Evolutionary conservation across 805 yeast species (phyloP).

Genomic region (Candida odintsovae): DNA sequence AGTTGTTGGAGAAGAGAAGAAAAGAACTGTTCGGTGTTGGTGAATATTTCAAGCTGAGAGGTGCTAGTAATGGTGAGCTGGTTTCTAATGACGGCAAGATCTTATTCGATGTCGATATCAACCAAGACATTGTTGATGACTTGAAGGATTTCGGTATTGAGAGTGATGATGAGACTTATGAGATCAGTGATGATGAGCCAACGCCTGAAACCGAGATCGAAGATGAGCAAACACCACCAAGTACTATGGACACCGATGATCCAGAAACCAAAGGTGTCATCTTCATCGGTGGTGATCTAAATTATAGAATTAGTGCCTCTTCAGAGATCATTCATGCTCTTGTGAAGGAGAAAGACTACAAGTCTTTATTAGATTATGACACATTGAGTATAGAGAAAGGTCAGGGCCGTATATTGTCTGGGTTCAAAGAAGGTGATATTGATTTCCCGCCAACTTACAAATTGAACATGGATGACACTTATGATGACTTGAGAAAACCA

Average conservation of each 20-base stretch:
- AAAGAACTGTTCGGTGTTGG: constrained; percentile 39
- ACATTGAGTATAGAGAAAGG: constrained; percentile 33
- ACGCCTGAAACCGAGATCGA: background rate
- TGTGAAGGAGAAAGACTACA: constrained; percentile 25
- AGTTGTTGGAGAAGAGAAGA: constrained; percentile 32
- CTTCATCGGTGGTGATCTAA: constrained; percentile 48
- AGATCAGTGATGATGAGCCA: background rate
- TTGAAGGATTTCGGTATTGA: constrained; percentile 10
- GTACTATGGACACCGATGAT: background rate
- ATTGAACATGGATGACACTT: constrained; percentile 22
- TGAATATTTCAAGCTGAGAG: constrained; percentile 22
- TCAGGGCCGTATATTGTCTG: constrained; percentile 29
- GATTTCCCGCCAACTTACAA: constrained; percentile 53
- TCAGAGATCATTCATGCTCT: constrained; percentile 25
- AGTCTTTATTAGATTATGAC: constrained; percentile 36
- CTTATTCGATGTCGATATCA: constrained; percentile 24
- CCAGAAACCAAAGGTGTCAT: constrained; percentile 13
- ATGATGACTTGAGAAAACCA: constrained; percentile 38
- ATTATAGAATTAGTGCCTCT: constrained; percentile 38
- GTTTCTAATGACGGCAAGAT: constrained; percentile 19
- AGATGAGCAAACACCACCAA: constrained; percentile 1
- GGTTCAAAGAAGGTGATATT: constrained; percentile 41
- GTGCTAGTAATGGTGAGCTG: constrained; percentile 11
- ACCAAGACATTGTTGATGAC: background rate
- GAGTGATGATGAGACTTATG: constrained; percentile 9